Evolutionary conservation across 768 basidiomycete genomes (phyloP), one percentile per base, ranked within the genome.

Genomic region (Hemileccinum impolitum): DNA sequence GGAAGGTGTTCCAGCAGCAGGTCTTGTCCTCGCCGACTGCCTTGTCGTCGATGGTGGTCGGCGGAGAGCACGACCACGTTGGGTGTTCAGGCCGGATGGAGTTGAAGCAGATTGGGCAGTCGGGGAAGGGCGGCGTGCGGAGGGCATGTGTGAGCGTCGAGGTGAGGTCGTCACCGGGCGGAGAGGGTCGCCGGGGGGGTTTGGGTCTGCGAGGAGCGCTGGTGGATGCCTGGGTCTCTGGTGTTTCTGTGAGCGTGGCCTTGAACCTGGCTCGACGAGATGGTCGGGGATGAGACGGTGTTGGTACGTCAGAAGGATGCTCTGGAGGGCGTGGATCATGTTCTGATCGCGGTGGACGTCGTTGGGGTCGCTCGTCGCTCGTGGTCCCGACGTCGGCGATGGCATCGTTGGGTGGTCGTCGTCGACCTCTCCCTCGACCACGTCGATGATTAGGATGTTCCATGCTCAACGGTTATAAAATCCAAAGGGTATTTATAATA

Each of bases 1-100:
- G 95, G 60, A 96, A 94, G 0, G 90, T 83, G 11, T 82, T 89
- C 84, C 89, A 95, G 60, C 95, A 98, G 58, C 82, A 89, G 51
- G 34, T 60, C 53, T 55, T 54, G 45, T 47, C 51, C 56, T 63
- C 50, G 48, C 39, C 12, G 11, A 23, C 47, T 18, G 44, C 12
- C 26, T 25, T 34, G 11, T 23, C 23, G 0, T 23, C 23, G 3
- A 23, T 3, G 23, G 23, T 23, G 6, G 23, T 23, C 23, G 78
- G 75, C 3, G 86, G 84, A 9, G 85, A 83, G 65, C 95, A 97
- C 0, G 90, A 93, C 90, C 93, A 94, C 1, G 85, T 90, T 4
- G 81, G 77, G 47, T 95, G 85, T 3, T 79, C 79, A 2, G 92
- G 92, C 30, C 82, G 79, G 36, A 97, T 83, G 0, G 84, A 54